These are phyloP conservation scores for Pseudocercospora eumusae DNA, from an alignment of 2,329 filamentous ascomycete genomes.

Conservation along the genomic window DNA sequence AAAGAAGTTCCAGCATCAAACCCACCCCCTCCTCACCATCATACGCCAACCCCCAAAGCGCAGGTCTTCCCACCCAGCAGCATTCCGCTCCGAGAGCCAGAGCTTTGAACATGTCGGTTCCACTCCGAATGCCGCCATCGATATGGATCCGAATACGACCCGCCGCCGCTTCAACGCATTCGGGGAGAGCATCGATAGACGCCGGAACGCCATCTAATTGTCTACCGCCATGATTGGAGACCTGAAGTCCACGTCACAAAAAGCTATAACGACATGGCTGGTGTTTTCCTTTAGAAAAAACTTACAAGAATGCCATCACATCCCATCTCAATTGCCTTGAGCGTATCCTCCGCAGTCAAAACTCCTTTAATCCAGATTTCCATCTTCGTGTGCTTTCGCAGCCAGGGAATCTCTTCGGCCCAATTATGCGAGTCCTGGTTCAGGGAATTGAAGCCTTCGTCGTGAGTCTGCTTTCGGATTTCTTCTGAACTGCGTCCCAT, in stretches of 20 bases:
- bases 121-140: conserved; percentile 60
- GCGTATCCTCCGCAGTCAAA: conserved; percentile 45
- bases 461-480: conserved; percentile 35
- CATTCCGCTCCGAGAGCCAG: conserved; percentile 54
- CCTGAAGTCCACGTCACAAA: neutral
- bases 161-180: conserved; percentile 43
- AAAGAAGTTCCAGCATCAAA: conserved; percentile 46
- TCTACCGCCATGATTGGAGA: conserved; percentile 56
- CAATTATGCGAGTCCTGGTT: conserved; percentile 37
- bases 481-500: conserved; percentile 31
- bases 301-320: conserved; percentile 45
- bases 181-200: conserved; percentile 52
- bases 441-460: conserved; percentile 34
- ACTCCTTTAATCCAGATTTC: conserved; percentile 52
- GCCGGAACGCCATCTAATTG: conserved; percentile 60
- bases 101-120: conserved; percentile 61
- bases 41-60: conserved; percentile 54
- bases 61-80: conserved; percentile 52
- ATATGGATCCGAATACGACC: conserved; percentile 61
- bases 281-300: neutral
- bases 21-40: conserved; percentile 44
- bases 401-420: conserved; percentile 50
- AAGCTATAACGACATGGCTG: too few species aligned
- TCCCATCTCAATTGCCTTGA: conserved; percentile 47
- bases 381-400: conserved; percentile 52